Percentiles rank a stretch among this genome's conserved stretches.
Evolutionary conservation across 495 filamentous ascomycete genomes (phyloP).

Genomic region (Aspergillus ostianus): DNA sequence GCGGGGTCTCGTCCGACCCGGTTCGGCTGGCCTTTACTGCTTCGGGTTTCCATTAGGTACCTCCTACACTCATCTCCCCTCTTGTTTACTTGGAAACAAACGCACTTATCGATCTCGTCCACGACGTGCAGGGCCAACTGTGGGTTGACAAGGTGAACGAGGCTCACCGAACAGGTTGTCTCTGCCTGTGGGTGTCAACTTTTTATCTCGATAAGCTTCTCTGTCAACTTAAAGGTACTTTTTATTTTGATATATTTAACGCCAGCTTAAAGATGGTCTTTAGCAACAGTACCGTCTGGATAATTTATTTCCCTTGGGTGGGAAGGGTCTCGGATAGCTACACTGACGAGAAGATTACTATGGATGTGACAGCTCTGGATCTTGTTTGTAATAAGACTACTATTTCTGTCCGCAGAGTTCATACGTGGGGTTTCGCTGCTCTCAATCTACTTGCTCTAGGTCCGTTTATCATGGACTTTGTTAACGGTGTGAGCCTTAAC

Average conservation of each 20-base stretch:
- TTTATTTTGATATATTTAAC: conserved; percentile 39
- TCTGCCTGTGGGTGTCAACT: conserved; percentile 37
- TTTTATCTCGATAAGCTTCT: conserved; percentile 35
- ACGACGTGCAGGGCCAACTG: too few species aligned
- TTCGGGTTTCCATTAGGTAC: too few species aligned
- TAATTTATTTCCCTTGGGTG: conserved; percentile 39
- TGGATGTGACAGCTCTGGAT: conserved; percentile 38
- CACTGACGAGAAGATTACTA: conserved; percentile 42
- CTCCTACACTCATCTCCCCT: too few species aligned
- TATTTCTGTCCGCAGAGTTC: conserved; percentile 41
- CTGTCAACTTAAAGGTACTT: conserved; percentile 31
- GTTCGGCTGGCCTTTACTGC: too few species aligned
- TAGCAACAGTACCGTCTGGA: conserved; percentile 30
- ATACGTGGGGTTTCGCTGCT: conserved; percentile 35
- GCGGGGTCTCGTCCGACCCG: too few species aligned
- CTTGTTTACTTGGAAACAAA: too few species aligned
- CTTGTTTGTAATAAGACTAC: conserved; percentile 37
- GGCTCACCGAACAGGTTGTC: conserved; percentile 23
- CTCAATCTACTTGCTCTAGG: conserved; percentile 1
- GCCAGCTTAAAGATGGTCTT: conserved; percentile 34
- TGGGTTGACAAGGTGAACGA: conserved; percentile 30
- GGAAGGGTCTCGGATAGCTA: conserved; percentile 31
- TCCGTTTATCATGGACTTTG: conserved; percentile 10
- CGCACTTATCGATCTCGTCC: too few species aligned
- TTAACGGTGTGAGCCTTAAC: neutral